Evolutionary conservation across 306 rosid species (phyloP).

Genomic region (Begonia masoniana): DNA sequence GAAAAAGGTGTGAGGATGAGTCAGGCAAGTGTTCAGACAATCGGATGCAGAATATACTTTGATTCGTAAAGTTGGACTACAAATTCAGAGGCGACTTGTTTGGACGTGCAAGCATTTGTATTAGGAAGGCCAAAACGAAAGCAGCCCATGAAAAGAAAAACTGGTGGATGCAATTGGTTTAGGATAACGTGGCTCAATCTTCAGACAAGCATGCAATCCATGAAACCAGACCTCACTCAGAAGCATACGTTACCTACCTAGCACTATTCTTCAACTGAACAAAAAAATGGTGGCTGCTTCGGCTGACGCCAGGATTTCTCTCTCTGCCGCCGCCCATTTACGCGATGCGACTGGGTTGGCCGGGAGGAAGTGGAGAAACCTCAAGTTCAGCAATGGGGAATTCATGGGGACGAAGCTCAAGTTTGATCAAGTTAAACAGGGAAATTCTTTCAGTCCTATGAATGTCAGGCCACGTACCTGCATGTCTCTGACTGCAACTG

Average conservation of each 20-base stretch:
- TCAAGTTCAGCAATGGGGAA: constrained; percentile 29
- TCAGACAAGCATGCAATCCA: constrained; percentile 22
- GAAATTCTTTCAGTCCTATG: background rate
- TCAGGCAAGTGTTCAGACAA: too few species aligned
- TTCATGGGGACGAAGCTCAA: constrained; percentile 37
- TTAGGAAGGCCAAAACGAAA: background rate
- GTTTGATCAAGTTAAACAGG: constrained; percentile 15
- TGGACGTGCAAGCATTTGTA: constrained; percentile 3
- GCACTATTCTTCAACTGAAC: background rate
- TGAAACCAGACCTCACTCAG: constrained; percentile 1
- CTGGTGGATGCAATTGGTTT: constrained; percentile 28
- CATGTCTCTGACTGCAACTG: constrained; percentile 25
- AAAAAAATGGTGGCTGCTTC: constrained; percentile 18
- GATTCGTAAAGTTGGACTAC: too few species aligned
- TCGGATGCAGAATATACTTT: too few species aligned
- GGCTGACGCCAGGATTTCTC: constrained; percentile 28
- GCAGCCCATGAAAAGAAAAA: constrained; percentile 1
- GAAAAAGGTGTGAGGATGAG: too few species aligned
- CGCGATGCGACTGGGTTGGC: constrained; percentile 3
- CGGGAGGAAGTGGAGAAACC: constrained; percentile 17
- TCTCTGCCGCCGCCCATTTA: constrained; percentile 14
- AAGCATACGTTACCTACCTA: too few species aligned
- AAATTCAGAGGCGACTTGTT: background rate
- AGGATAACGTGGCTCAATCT: constrained; percentile 32
- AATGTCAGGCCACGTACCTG: constrained; percentile 14